Conservation (phyloP, 2,329 filamentous ascomycete genomes). For the Talaromyces sp. region DNA sequence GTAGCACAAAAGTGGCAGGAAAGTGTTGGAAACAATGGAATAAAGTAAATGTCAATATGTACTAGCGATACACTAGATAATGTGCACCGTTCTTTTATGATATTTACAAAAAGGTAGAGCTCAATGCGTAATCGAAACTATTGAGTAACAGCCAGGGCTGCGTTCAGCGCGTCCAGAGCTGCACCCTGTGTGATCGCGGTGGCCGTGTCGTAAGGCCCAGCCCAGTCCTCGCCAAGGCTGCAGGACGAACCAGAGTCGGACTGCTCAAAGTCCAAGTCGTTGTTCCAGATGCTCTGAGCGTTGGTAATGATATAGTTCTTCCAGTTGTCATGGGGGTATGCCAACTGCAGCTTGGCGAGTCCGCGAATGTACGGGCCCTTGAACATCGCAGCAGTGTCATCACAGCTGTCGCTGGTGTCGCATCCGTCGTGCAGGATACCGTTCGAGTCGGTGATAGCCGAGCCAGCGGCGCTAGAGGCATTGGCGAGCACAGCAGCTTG, state of each 20-base stretch:
- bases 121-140: neutral
- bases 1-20: neutral
- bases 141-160: slow-evolving; percentile 7
- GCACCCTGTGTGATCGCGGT: slow-evolving; percentile 6
- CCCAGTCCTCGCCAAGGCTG: slow-evolving; percentile 9
- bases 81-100: neutral
- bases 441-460: slow-evolving; percentile 16
- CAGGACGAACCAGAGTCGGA: slow-evolving; percentile 3
- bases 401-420: slow-evolving; percentile 40
- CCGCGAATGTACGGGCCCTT: slow-evolving; percentile 63
- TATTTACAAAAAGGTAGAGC: neutral
- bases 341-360: slow-evolving; percentile 49
- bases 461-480: slow-evolving; percentile 37
- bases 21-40: neutral
- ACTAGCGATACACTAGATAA: neutral
- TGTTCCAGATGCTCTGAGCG: slow-evolving; percentile 59
- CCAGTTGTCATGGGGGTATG: slow-evolving; percentile 43
- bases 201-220: slow-evolving; percentile 9
- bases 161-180: slow-evolving; percentile 10
- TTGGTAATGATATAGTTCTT: slow-evolving; percentile 52
- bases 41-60: neutral
- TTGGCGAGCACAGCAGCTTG: slow-evolving; percentile 42
- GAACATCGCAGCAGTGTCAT: slow-evolving; percentile 51
- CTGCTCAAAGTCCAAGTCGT: slow-evolving; percentile 30
- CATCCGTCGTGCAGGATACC: slow-evolving; percentile 48